Percentiles rank a stretch among this genome's conserved stretches.
These are phyloP conservation scores for Neofusicoccum laricinum DNA, from an alignment of 2,329 filamentous ascomycete genomes.

Conservation along the genomic window DNA sequence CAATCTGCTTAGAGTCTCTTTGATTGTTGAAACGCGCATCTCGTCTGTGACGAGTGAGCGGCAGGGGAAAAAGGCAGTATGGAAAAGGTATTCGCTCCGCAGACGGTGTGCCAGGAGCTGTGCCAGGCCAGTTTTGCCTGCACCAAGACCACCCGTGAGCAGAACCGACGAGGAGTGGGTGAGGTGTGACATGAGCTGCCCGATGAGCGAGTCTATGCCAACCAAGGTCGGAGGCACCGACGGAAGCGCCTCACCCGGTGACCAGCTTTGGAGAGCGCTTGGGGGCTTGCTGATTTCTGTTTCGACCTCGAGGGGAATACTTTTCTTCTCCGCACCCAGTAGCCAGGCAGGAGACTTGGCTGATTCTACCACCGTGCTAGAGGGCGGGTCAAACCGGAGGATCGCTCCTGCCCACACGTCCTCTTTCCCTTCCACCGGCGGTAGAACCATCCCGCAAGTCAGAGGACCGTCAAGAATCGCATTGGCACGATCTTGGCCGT, in stretches of 20 bases:
- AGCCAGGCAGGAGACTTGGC: conserved; percentile 65
- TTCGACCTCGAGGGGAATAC: conserved; percentile 70
- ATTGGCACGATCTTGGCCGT: conserved; percentile 54
- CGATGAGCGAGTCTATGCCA: conserved; percentile 76
- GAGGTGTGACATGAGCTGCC: conserved; percentile 71
- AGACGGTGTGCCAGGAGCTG: conserved; percentile 73
- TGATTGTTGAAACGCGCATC: conserved; percentile 82
- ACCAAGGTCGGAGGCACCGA: conserved; percentile 63
- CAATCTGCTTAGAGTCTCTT: conserved; percentile 77
- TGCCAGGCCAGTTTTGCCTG: conserved; percentile 82
- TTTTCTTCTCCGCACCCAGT: conserved; percentile 69
- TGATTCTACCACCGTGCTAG: conserved; percentile 36
- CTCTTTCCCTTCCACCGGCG: conserved; percentile 55
- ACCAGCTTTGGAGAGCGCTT: conserved; percentile 39
- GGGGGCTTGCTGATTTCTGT: conserved; percentile 56
- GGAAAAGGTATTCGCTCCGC: conserved; percentile 70
- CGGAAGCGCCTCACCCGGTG: conserved; percentile 56
- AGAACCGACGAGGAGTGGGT: conserved; percentile 85
- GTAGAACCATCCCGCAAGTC: conserved; percentile 82
- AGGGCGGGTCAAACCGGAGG: conserved; percentile 68
- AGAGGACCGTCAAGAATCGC: conserved; percentile 77
- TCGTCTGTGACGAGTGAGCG: conserved; percentile 87
- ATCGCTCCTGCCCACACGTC: conserved; percentile 77
- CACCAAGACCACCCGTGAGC: conserved; percentile 81
- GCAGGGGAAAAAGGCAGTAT: conserved; percentile 83